A percentile compares a stretch with the other conserved stretches of the same genome.
phyloP scores from a whole-genome alignment of 805 yeast genomes.

The Saccharomycopsis vini region DNA sequence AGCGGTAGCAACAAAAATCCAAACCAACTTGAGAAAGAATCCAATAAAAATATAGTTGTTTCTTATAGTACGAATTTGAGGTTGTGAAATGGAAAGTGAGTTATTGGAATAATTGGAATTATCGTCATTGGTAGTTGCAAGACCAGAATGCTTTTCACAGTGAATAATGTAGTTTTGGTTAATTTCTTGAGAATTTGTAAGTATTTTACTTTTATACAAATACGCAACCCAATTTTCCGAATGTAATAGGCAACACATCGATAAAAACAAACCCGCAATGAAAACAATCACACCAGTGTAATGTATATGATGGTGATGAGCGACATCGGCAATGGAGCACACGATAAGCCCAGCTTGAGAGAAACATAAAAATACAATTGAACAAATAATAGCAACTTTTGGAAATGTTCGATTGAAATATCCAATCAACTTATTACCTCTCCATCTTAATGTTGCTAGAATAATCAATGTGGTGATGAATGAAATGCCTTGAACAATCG shows the following conservation, averaged over 20 bases:
- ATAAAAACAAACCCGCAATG: constrained; percentile 54
- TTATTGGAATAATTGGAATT: background rate
- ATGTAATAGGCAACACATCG: constrained; percentile 35
- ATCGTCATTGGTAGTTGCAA: background rate
- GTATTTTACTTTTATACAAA: constrained; percentile 33
- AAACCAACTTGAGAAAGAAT: constrained; percentile 45
- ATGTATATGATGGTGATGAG: constrained; percentile 27
- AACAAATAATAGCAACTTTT: constrained; percentile 32
- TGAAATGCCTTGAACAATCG: constrained; percentile 70
- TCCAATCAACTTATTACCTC: constrained; percentile 29
- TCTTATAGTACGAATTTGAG: background rate
- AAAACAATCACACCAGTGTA: constrained; percentile 29
- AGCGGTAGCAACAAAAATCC: constrained; percentile 58
- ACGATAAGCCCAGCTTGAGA: constrained; percentile 70
- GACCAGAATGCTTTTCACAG: too few relatives aligned
- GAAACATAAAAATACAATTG: constrained; percentile 35
- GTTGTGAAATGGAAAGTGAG: background rate
- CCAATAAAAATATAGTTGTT: constrained; percentile 20
- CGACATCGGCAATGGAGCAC: constrained; percentile 66
- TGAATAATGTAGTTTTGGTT: too few relatives aligned
- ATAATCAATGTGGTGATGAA: constrained; percentile 53
- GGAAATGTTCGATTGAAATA: constrained; percentile 24
- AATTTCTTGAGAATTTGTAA: constrained; percentile 23
- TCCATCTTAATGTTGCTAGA: constrained; percentile 54
- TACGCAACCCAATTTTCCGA: constrained; percentile 29